These are phyloP conservation scores for Calonectria hongkongensis DNA, from an alignment of 2,329 filamentous ascomycete species.

Conservation along the genomic window DNA sequence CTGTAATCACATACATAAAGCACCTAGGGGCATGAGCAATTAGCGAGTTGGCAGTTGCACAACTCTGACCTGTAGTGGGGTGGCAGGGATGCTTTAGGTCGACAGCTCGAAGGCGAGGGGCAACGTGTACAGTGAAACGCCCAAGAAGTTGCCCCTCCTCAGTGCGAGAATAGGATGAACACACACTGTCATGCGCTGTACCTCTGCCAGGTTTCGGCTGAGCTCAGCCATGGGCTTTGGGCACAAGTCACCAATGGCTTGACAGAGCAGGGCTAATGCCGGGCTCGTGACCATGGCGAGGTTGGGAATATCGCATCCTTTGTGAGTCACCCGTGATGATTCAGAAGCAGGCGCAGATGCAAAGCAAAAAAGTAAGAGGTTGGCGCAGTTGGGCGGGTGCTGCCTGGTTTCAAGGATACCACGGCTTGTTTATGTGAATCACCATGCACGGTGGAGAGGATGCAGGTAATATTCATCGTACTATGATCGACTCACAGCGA, in stretches of 20 bases:
- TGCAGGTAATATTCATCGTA: conserved; percentile 23
- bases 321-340: conserved; percentile 27
- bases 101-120: conserved; percentile 38
- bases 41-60: conserved; percentile 32
- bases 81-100: conserved; percentile 33
- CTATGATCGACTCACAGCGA: conserved; percentile 23
- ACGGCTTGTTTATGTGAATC: conserved; percentile 24
- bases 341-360: not conserved
- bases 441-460: conserved; percentile 22
- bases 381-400: conserved; percentile 26
- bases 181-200: conserved; percentile 19
- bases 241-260: conserved; percentile 21
- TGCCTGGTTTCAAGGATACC: conserved; percentile 27
- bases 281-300: not conserved
- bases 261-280: not conserved
- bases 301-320: conserved; percentile 3
- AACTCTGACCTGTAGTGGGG: conserved; percentile 44
- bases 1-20: conserved; percentile 29
- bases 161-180: not conserved
- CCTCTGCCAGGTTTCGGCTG: not conserved
- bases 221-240: not conserved
- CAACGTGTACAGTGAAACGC: conserved; percentile 50
- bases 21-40: conserved; percentile 1
- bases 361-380: conserved; percentile 14
- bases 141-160: conserved; percentile 37